Conservation (phyloP, 2,329 filamentous ascomycete genomes). For the Claviceps lovelessii region DNA sequence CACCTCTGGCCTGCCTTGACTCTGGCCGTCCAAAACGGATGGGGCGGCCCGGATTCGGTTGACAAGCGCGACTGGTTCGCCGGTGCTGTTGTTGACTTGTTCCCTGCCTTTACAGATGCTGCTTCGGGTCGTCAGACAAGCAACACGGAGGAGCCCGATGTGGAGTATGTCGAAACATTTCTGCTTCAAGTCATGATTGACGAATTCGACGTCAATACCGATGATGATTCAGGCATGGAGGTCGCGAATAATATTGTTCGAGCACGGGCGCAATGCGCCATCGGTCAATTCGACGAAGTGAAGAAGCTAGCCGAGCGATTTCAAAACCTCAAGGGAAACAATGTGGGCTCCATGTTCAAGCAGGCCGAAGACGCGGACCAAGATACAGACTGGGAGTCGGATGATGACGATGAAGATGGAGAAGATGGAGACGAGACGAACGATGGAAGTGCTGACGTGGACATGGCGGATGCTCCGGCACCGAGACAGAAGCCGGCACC, state of each 20-base stretch:
- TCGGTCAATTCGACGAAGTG: slow-evolving; percentile 52
- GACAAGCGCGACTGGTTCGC: slow-evolving; percentile 97
- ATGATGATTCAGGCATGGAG: slow-evolving; percentile 70
- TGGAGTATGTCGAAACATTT: slow-evolving; percentile 68
- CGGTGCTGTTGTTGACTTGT: slow-evolving; percentile 70
- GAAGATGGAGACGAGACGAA: slow-evolving; percentile 47
- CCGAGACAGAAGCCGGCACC: slow-evolving; percentile 52
- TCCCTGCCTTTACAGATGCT: slow-evolving; percentile 47
- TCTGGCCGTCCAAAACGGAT: slow-evolving; percentile 72
- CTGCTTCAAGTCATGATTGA: slow-evolving; percentile 85
- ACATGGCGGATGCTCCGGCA: slow-evolving; percentile 55
- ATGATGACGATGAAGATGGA: slow-evolving; percentile 47
- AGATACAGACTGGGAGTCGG: slow-evolving; percentile 48
- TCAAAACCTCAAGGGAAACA: slow-evolving; percentile 45
- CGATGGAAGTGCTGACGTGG: slow-evolving; percentile 41
- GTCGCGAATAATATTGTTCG: slow-evolving; percentile 61
- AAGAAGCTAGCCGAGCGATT: slow-evolving; percentile 49
- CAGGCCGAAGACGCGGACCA: slow-evolving; percentile 40
- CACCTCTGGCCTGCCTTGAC: slow-evolving; percentile 80
- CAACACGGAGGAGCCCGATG: slow-evolving; percentile 42
- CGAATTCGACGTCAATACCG: slow-evolving; percentile 86
- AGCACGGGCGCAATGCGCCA: slow-evolving; percentile 47
- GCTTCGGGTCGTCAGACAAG: slow-evolving; percentile 13
- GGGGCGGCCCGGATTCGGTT: slow-evolving; percentile 68
- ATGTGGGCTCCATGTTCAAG: slow-evolving; percentile 38